Evolutionary conservation across 2,329 filamentous ascomycete species (phyloP).

Genomic region (Pestalotiopsis sp.): DNA sequence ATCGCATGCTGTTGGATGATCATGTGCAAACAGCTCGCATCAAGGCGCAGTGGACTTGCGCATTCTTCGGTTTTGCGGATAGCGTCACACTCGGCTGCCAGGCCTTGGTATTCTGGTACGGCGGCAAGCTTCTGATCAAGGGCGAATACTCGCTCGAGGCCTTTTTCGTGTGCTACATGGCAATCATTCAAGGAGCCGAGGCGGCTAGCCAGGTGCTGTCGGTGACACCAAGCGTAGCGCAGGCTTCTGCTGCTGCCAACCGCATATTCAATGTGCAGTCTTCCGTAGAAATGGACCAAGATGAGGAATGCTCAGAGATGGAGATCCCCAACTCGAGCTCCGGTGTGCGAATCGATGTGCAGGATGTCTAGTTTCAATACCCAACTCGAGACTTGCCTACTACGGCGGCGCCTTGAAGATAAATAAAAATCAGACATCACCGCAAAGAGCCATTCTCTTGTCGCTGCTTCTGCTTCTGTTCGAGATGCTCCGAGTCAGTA

Average conservation of each 20-base stretch:
- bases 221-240: constrained; percentile 62
- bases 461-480: constrained; percentile 35
- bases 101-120: constrained; percentile 67
- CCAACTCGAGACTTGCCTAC: constrained; percentile 42
- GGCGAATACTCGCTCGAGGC: constrained; percentile 46
- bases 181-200: constrained; percentile 67
- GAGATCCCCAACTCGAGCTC: constrained; percentile 41
- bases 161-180: constrained; percentile 62
- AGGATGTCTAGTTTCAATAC: constrained; percentile 58
- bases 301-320: constrained; percentile 20
- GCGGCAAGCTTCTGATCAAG: constrained; percentile 54
- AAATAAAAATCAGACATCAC: constrained; percentile 26
- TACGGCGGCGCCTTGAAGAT: constrained; percentile 37
- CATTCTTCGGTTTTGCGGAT: constrained; percentile 69
- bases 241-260: constrained; percentile 52
- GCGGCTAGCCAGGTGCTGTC: constrained; percentile 65
- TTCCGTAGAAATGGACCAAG: background rate
- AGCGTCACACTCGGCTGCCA: constrained; percentile 63
- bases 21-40: constrained; percentile 61
- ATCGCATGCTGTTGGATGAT: constrained; percentile 54
- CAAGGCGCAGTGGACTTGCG: constrained; percentile 60
- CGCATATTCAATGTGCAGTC: constrained; percentile 50
- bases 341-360: constrained; percentile 55
- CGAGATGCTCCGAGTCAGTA: constrained; percentile 32
- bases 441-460: constrained; percentile 33